Conservation (phyloP, 768 basidiomycete genomes). For the Exsudoporus frostii region DNA sequence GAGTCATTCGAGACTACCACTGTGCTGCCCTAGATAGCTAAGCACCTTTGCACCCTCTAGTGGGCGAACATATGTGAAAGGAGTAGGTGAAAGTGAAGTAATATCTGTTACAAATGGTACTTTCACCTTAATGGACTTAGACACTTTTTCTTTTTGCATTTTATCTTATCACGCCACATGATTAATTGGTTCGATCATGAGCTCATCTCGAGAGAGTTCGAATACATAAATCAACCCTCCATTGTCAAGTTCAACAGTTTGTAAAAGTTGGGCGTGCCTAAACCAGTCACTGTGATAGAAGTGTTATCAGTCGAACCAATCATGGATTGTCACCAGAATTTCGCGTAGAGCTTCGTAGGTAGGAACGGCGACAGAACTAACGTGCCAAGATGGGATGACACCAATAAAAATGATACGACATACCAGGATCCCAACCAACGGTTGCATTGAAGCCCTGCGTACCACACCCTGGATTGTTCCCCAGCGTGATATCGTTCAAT, state of each 20-base stretch:
- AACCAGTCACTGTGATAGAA: slow-evolving; percentile 43
- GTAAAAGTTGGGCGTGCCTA: slow-evolving; percentile 53
- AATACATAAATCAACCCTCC: neutral
- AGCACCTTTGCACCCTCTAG: too few species aligned
- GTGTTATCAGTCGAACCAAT: neutral
- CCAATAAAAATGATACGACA: slow-evolving; percentile 19
- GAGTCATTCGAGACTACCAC: too few species aligned
- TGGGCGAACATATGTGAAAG: too few species aligned
- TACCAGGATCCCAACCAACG: slow-evolving; percentile 61
- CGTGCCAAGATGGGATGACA: neutral
- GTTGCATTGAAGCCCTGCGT: slow-evolving; percentile 62
- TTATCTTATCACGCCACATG: too few species aligned
- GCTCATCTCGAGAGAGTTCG: neutral
- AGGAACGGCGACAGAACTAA: neutral
- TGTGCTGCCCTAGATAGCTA: too few species aligned
- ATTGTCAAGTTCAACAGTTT: slow-evolving; percentile 41
- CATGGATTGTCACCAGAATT: neutral
- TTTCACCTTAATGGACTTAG: too few species aligned
- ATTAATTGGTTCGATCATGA: too few species aligned
- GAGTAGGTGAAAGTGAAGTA: too few species aligned
- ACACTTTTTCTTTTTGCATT: too few species aligned
- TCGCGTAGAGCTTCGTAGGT: neutral
- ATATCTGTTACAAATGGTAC: too few species aligned
- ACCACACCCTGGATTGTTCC: slow-evolving; percentile 58
- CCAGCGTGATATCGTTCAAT: slow-evolving; percentile 58